Conservation (phyloP, 768 basidiomycete genomes). For the Plicaturopsis crispa region DNA sequence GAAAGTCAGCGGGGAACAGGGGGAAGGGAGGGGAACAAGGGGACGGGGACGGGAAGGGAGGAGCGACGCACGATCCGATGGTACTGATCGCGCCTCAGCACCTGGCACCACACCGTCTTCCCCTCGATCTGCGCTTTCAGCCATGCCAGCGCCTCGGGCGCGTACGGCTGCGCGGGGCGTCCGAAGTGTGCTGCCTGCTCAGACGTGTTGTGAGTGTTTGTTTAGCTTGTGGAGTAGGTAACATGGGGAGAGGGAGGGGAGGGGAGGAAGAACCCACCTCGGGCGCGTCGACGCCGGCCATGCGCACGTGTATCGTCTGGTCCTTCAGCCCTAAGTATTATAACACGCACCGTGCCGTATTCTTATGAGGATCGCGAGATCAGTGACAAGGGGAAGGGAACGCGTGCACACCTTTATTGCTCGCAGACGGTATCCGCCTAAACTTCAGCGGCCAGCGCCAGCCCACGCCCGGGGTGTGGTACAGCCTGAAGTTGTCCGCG, state of each 20-base stretch:
- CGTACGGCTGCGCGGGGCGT: conserved; percentile 65
- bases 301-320: conserved; percentile 79
- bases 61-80: conserved; percentile 69
- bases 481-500: conserved; percentile 79
- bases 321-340: conserved; percentile 54
- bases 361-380: background rate
- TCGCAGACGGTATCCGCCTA: conserved; percentile 47
- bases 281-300: conserved; percentile 90
- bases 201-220: too few relatives aligned
- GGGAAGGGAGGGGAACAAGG: background rate
- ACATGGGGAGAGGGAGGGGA: conserved; percentile 1
- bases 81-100: conserved; percentile 79
- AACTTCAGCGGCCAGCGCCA: conserved; percentile 71
- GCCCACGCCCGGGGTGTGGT: conserved; percentile 75
- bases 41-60: background rate
- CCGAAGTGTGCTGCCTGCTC: conserved; percentile 87
- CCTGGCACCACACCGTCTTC: conserved; percentile 60
- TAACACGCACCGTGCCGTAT: background rate
- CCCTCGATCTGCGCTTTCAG: conserved; percentile 49
- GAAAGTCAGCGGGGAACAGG: background rate
- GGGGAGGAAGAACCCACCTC: conserved; percentile 47
- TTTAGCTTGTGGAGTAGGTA: background rate
- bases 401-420: conserved; percentile 38
- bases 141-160: conserved; percentile 71
- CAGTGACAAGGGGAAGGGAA: background rate